These are phyloP conservation scores for Blastobotrys arbuscula DNA, from an alignment of 1,139 yeast species.

Conservation along the genomic window DNA sequence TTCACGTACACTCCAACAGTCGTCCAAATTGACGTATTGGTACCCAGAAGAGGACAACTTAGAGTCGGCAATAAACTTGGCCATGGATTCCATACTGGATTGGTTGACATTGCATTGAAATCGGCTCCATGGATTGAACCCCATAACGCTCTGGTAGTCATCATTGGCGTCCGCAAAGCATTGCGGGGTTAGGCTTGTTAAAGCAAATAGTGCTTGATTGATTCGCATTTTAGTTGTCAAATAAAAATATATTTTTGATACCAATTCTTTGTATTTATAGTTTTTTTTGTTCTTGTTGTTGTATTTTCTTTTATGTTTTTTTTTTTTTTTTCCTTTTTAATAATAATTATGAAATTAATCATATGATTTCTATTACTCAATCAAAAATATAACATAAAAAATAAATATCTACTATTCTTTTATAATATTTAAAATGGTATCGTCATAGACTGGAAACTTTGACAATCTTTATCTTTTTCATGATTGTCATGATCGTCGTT, in stretches of 20 bases:
- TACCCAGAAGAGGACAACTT: conserved; percentile 30
- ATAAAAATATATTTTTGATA: too few species aligned
- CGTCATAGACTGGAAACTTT: neutral
- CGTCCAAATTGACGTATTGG: conserved; percentile 31
- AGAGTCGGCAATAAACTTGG: conserved; percentile 24
- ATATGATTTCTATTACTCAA: too few species aligned
- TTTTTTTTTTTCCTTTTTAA: neutral
- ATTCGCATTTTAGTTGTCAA: too few species aligned
- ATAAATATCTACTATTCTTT: neutral
- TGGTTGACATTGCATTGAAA: conserved; percentile 31
- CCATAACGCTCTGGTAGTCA: conserved; percentile 21
- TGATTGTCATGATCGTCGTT: neutral
- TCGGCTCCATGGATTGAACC: conserved; percentile 33
- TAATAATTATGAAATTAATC: too few species aligned
- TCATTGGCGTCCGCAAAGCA: neutral
- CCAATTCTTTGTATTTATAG: too few species aligned
- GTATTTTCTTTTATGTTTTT: neutral
- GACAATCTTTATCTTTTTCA: neutral
- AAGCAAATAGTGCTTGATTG: neutral
- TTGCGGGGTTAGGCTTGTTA: neutral
- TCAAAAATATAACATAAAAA: neutral
- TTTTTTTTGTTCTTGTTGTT: neutral
- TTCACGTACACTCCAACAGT: conserved; percentile 27
- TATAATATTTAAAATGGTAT: conserved; percentile 9
- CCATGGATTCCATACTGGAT: conserved; percentile 23